Base-by-base conservation (phyloP, 1,284 basidiomycete genomes). In the Pholiota adiposa region DNA sequence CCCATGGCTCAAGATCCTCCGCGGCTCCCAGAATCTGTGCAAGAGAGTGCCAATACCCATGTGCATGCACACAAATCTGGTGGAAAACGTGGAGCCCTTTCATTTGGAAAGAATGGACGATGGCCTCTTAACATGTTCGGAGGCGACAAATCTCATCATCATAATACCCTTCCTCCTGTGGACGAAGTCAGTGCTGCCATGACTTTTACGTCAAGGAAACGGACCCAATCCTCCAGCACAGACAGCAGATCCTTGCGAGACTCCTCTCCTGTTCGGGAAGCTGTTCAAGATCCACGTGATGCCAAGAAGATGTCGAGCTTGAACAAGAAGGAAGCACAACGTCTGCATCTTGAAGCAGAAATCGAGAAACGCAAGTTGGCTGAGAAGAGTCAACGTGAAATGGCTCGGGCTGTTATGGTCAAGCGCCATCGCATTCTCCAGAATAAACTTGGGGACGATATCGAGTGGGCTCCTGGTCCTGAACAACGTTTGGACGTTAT, bases 331-430 rank as follows among this genome's bases (percentile, higher is more conserved):
- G 93, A 96, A 75, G 93, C 92, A 1, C 91, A 96, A 73, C 85
- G 88, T 53, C 79, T 92, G 54, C 89, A 90, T 36, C 87, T 87
- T 59, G 94, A 98, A 74, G 91, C 93, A 25, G 94, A 97, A 78
- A 89, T 90, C 72, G 90, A 94, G 63, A 89, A 90, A 63, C 92
- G 95, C 62, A 87, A 89, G 60, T 84, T 93, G 49, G 88, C 86
- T 29, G 86, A 90, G 73, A 87, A 88, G 72, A 85, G 77, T 69
- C 85, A 88, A 67, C 84, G 80, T 68, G 96, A 98, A 68, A 90
- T 97, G 69, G 94, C 97, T 5, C 86, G 97, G 54, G 96, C 95
- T 38, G 97, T 98, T 73, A 92, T 98, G 88, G 88, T 90, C 72
- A 98, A 98, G 79, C 92, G 94, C 70, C 88, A 85, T 60, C 85